Conservation (phyloP, 176 grass and related monocot species). For the Melocanna baccifera region DNA sequence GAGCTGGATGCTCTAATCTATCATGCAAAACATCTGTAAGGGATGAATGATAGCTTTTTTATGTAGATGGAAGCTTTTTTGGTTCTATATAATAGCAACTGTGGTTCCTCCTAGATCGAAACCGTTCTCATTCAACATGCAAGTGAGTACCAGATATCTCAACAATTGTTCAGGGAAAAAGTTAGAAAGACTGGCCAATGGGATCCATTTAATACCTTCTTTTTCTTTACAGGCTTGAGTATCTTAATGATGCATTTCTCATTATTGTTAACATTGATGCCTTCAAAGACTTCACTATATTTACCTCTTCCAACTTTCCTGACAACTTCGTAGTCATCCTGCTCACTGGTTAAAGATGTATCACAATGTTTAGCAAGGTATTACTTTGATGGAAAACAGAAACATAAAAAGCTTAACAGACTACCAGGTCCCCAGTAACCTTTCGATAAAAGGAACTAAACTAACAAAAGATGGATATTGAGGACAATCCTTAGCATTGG, state of each 20-base stretch:
- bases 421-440: neutral
- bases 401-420: neutral
- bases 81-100: neutral
- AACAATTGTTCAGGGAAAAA: neutral
- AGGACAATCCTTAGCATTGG: neutral
- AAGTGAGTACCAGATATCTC: neutral
- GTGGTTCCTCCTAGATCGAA: neutral
- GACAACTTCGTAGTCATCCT: constrained; percentile 95
- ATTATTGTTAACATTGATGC: constrained; percentile 83
- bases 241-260: constrained; percentile 97
- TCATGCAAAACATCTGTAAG: neutral
- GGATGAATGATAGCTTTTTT: neutral
- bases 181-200: neutral
- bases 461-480: neutral
- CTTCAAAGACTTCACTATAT: constrained; percentile 99
- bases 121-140: neutral
- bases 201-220: constrained; percentile 67
- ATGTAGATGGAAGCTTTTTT: neutral
- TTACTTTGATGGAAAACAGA: neutral
- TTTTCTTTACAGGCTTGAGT: constrained; percentile 99
- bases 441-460: neutral
- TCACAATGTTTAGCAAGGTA: constrained; percentile 5
- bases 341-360: constrained; percentile 62
- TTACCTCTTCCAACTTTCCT: constrained; percentile 97
- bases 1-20: neutral